Evolutionary conservation across 441 rosid genomes (phyloP), one percentile per base, ranked within the genome.

Genomic region (Bocquillonia castaneifolia): DNA sequence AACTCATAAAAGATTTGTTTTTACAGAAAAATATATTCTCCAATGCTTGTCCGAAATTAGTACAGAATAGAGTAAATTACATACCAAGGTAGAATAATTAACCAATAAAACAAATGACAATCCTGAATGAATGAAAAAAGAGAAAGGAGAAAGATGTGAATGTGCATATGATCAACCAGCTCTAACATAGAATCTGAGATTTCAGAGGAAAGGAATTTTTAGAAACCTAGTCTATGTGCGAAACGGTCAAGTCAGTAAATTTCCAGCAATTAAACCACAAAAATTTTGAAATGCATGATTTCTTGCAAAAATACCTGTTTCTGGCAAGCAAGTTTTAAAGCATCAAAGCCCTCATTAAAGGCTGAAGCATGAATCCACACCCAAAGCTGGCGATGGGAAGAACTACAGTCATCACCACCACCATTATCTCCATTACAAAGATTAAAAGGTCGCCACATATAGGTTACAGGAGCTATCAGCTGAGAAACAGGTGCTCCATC

Each of bases 311-410:
- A 47, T 70, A 91, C 88, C 93, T 73, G 89, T 57, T 84, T 84
- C 77, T 86, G 83, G 76, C 85, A 88, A 67, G 93, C 89, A 47
- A 75, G 73, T 73, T 84, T 83, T 58, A 93, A 76, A 70, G 92
- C 80, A 75, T 70, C 78, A 80, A 63, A 85, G 80, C 90, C 98
- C 80, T 89, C 95, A 63, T 28, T 69, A 76, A 85, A 84, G 67
- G 94, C 91, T 34, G 89, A 86, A 72, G 90, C 89, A 88, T 91
- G 98, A 64, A 88, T 81, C 97, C 93, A 93, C 64, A 91, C 67
- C 94, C 94, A 89, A 63, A 86, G 76, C 74, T 79, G 85, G 57
- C 86, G 80, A 70, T 53, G 40, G 22, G 73, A 70, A 70, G 74
- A 70, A 79, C 42, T 28, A 36, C 58, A 40, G 53, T 59, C 82